phyloP scores from a whole-genome alignment of 352 stramenopile species.

The Phytopythium sindhum region DNA sequence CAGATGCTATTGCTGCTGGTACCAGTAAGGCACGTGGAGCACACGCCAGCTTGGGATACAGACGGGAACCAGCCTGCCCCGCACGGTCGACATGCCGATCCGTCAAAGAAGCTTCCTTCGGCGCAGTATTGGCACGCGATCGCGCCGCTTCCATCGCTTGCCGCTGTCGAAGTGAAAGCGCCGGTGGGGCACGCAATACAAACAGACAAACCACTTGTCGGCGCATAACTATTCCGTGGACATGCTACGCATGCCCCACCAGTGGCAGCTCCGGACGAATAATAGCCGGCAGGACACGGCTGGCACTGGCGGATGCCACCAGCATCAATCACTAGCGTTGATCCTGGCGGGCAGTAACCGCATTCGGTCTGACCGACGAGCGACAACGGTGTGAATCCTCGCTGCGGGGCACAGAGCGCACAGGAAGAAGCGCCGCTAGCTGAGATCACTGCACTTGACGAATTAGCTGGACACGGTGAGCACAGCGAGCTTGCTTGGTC shows the following conservation, averaged over 20 bases:
- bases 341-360: constrained; percentile 24
- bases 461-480: constrained; percentile 46
- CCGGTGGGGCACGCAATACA: constrained; percentile 34
- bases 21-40: constrained; percentile 36
- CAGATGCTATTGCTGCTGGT: constrained; percentile 21
- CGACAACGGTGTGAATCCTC: constrained; percentile 27
- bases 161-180: constrained; percentile 23
- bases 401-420: constrained; percentile 22
- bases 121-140: constrained; percentile 34
- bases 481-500: constrained; percentile 29
- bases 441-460: constrained; percentile 27
- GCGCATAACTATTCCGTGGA: constrained; percentile 34
- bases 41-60: constrained; percentile 19
- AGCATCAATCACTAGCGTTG: constrained; percentile 11
- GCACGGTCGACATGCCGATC: constrained; percentile 21
- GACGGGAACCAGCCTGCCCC: constrained; percentile 20
- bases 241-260: constrained; percentile 42
- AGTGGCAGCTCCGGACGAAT: constrained; percentile 18
- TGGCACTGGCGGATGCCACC: constrained; percentile 16
- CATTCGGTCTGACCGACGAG: constrained; percentile 28
- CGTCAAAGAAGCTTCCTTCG: constrained; percentile 27
- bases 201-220: constrained; percentile 11
- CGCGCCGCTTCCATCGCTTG: constrained; percentile 16
- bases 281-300: constrained; percentile 36
- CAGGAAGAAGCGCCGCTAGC: constrained; percentile 21